phyloP scores from a whole-genome alignment of 164 flowering plant species.

The Piper betle region DNA sequence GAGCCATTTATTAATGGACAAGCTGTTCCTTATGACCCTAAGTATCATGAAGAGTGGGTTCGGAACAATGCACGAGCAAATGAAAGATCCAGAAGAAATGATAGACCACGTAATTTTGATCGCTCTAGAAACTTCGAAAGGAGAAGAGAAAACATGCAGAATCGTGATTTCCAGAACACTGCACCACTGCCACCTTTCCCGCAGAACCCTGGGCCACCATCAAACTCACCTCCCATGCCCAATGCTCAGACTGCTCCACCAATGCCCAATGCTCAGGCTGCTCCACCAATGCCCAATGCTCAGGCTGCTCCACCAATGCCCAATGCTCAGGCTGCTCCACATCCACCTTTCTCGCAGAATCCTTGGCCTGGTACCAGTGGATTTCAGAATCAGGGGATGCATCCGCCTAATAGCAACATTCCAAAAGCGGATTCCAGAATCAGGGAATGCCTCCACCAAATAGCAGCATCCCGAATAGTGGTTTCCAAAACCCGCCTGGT shows the following conservation, averaged over 20 bases:
- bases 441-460: slow-evolving; percentile 3
- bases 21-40: slow-evolving; percentile 39
- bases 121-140: slow-evolving; percentile 16
- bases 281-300: neutral
- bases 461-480: slow-evolving; percentile 1
- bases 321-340: neutral
- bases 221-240: slow-evolving; percentile 5
- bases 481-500: neutral
- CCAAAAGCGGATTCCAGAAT: slow-evolving; percentile 2
- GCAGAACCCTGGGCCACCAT: too few species aligned
- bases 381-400: neutral
- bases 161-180: slow-evolving; percentile 11
- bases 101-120: slow-evolving; percentile 21
- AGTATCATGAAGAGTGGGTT: slow-evolving; percentile 33
- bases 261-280: neutral
- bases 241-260: neutral
- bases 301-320: neutral
- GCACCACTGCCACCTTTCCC: slow-evolving; percentile 4
- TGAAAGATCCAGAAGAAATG: slow-evolving; percentile 17
- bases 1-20: slow-evolving; percentile 34
- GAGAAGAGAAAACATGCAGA: slow-evolving; percentile 19
- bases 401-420: neutral
- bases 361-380: neutral
- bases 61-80: slow-evolving; percentile 17
- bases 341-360: neutral